Evolutionary conservation across 2,329 filamentous ascomycete species (phyloP).

Genomic region (Parastagonospora avenae): DNA sequence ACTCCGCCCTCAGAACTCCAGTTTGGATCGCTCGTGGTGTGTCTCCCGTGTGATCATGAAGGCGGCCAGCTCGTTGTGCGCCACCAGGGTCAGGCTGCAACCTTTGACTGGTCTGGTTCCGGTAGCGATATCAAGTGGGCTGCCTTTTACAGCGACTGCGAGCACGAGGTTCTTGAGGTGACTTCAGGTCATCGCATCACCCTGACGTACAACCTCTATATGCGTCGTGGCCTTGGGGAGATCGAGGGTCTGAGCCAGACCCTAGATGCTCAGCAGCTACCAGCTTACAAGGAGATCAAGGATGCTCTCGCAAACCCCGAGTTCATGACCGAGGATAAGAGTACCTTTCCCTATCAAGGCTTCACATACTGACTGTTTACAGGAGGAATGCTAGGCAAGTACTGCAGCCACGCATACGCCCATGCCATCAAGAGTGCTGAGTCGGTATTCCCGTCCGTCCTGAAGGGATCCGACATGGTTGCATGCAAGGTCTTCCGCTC

Average conservation of each 20-base stretch:
- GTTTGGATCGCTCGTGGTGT: constrained; percentile 62
- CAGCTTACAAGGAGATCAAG: constrained; percentile 44
- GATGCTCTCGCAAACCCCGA: constrained; percentile 31
- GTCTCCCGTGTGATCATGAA: constrained; percentile 49
- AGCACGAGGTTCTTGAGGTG: constrained; percentile 59
- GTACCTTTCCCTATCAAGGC: constrained; percentile 3
- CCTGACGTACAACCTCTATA: constrained; percentile 64
- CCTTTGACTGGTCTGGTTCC: constrained; percentile 50
- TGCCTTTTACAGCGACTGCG: constrained; percentile 59
- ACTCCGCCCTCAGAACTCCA: constrained; percentile 57
- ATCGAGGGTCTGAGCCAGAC: constrained; percentile 20
- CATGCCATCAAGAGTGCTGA: constrained; percentile 40
- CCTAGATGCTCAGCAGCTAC: constrained; percentile 43
- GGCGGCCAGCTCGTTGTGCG: constrained; percentile 54
- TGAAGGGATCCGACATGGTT: constrained; percentile 56
- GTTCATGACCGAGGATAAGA: constrained; percentile 48
- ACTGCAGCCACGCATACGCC: constrained; percentile 56
- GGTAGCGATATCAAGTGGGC: constrained; percentile 50
- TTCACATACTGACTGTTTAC: neutral
- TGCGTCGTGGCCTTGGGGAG: constrained; percentile 43
- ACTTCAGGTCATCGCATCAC: constrained; percentile 57
- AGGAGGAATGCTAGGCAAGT: constrained; percentile 54
- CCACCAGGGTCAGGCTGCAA: constrained; percentile 44
- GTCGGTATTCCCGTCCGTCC: constrained; percentile 38
- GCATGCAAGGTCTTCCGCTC: constrained; percentile 46